These are phyloP conservation scores for Apiospora arundinis DNA, from an alignment of 2,329 filamentous ascomycete species.

Conservation along the genomic window DNA sequence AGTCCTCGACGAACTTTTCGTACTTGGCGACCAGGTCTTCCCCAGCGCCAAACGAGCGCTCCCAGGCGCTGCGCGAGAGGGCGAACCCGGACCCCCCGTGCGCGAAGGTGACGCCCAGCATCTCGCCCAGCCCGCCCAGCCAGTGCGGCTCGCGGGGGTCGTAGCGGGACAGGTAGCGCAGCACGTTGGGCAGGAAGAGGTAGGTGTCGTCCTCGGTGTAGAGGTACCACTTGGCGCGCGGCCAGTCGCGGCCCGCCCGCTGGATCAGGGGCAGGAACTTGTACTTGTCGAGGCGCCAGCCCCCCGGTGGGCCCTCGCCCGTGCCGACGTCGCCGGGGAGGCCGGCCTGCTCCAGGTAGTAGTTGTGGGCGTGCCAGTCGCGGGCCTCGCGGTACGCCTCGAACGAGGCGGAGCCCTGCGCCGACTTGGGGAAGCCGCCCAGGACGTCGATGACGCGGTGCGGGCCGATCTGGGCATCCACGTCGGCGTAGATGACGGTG, in stretches of 20 bases:
- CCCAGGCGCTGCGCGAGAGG: slow-evolving; percentile 43
- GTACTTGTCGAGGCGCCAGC: slow-evolving; percentile 62
- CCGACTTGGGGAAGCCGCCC: slow-evolving; percentile 46
- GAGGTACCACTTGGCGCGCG: slow-evolving; percentile 61
- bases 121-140: slow-evolving; percentile 59
- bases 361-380: slow-evolving; percentile 34
- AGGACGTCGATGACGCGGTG: slow-evolving; percentile 57
- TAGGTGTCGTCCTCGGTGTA: slow-evolving; percentile 67
- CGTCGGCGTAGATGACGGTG: slow-evolving; percentile 65
- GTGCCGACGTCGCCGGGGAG: slow-evolving; percentile 41
- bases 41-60: background rate
- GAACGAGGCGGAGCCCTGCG: slow-evolving; percentile 51
- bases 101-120: slow-evolving; percentile 55
- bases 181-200: slow-evolving; percentile 57
- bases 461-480: slow-evolving; percentile 56
- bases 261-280: slow-evolving; percentile 63
- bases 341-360: slow-evolving; percentile 47
- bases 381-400: slow-evolving; percentile 52
- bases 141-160: slow-evolving; percentile 56
- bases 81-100: slow-evolving; percentile 60
- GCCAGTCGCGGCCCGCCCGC: slow-evolving; percentile 46
- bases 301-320: slow-evolving; percentile 48
- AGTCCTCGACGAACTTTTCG: background rate
- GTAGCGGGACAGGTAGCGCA: slow-evolving; percentile 59
- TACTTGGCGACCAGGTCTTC: slow-evolving; percentile 17